Conservation (phyloP, 306 rosid genomes). For the Astragalus membranaceus region DNA sequence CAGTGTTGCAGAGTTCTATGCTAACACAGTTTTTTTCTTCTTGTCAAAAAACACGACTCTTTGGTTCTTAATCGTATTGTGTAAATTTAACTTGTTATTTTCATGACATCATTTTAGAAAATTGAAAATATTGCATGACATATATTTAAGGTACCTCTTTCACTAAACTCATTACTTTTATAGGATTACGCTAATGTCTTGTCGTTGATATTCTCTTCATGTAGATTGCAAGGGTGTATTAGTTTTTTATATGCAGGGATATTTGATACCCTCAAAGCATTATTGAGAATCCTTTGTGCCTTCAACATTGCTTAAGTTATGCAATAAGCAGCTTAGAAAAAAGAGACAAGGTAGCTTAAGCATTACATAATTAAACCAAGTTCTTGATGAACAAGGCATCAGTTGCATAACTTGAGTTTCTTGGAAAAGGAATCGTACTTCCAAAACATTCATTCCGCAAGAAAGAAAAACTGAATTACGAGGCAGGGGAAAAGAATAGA, state of each 20-base stretch:
- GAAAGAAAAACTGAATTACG: too few species aligned
- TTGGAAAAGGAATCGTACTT: neutral
- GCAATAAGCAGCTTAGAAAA: neutral
- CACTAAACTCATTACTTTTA: neutral
- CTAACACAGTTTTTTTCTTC: too few species aligned
- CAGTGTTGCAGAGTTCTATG: too few species aligned
- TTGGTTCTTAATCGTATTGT: too few species aligned
- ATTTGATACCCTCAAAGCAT: too few species aligned
- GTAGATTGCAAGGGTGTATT: neutral
- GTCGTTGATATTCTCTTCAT: neutral
- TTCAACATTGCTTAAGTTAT: neutral
- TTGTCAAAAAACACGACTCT: too few species aligned
- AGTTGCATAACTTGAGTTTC: neutral
- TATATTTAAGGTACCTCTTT: neutral
- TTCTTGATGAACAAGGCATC: conserved; percentile 20
- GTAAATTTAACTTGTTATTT: too few species aligned
- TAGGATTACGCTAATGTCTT: neutral
- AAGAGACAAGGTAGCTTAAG: conserved; percentile 23
- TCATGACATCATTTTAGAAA: neutral
- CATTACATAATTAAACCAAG: neutral
- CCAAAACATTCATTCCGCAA: neutral
- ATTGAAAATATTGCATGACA: neutral
- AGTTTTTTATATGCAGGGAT: too few species aligned
- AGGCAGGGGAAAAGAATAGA: neutral
- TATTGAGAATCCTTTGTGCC: too few species aligned